Conservation (phyloP, 2,329 filamentous ascomycete species). For the Metarhizium rileyi region DNA sequence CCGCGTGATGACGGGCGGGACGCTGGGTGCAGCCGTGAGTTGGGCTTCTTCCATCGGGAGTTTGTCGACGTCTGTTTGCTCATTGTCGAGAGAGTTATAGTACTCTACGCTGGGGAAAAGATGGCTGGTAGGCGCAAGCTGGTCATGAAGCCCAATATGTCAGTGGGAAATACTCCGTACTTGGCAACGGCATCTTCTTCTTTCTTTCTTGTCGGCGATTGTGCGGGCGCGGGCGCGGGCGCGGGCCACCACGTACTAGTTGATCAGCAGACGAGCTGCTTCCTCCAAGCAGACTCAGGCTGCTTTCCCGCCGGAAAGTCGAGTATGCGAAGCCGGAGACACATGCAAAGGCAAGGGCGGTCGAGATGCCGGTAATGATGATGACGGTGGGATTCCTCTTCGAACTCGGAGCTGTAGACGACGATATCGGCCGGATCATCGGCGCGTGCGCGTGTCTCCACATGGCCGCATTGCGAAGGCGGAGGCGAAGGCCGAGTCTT, state of each 20-base stretch:
- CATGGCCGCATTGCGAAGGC: neutral
- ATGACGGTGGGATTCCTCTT: neutral
- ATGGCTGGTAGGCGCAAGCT: neutral
- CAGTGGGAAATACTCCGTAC: neutral
- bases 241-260: neutral
- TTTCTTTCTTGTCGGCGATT: no score
- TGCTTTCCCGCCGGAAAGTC: neutral
- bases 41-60: constrained; percentile 19
- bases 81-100: constrained; percentile 2
- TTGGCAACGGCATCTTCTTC: no score
- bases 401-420: neutral
- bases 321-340: neutral
- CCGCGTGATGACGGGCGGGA: constrained; percentile 21
- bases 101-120: neutral
- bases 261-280: neutral
- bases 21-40: constrained; percentile 19
- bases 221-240: no score
- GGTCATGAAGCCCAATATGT: neutral
- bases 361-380: neutral
- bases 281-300: neutral
- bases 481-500: no score
- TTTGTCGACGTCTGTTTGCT: constrained; percentile 4
- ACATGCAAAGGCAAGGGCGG: neutral
- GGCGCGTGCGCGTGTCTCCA: neutral
- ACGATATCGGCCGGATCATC: neutral